A percentile compares a stretch with the other conserved stretches of the same genome.
These are phyloP conservation scores for Parafenestella ontariensis DNA, from an alignment of 2,329 filamentous ascomycete species.

Conservation along the genomic window DNA sequence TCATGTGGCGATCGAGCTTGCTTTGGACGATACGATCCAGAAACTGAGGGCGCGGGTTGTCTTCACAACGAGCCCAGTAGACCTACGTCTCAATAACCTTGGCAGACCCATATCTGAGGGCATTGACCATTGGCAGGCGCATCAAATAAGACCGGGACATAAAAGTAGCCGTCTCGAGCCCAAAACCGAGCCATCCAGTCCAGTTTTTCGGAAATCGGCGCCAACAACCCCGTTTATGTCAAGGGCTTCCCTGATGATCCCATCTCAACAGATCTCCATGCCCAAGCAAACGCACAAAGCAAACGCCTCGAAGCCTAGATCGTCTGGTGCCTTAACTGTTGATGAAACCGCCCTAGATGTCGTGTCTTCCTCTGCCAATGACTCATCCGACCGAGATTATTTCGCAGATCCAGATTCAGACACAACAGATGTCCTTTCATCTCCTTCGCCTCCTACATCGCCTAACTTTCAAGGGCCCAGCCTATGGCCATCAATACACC, in stretches of 20 bases:
- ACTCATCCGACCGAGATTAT: conserved; percentile 42
- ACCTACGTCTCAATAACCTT: conserved; percentile 33
- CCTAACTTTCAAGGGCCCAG: conserved; percentile 27
- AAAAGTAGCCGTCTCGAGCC: conserved; percentile 32
- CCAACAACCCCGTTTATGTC: conserved; percentile 25
- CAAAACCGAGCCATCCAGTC: conserved; percentile 27
- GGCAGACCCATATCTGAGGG: conserved; percentile 36
- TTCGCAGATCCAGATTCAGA: conserved; percentile 42
- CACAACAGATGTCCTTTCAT: conserved; percentile 40
- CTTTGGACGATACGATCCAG: conserved; percentile 78
- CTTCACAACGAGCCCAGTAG: conserved; percentile 70
- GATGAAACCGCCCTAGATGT: conserved; percentile 22
- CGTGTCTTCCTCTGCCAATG: conserved; percentile 38
- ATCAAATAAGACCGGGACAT: conserved; percentile 24
- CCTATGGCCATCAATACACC: conserved; percentile 36
- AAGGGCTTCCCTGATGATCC: conserved; percentile 14
- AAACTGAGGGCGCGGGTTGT: conserved; percentile 71
- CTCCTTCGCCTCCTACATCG: conserved; percentile 39
- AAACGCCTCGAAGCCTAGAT: conserved; percentile 9
- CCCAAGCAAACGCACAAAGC: conserved; percentile 20
- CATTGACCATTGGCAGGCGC: conserved; percentile 18
- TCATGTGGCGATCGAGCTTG: conserved; percentile 86
- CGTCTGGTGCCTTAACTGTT: conserved; percentile 1
- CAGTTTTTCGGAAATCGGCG: conserved; percentile 21
- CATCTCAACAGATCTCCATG: conserved; percentile 7